phyloP scores from a whole-genome alignment of 495 filamentous ascomycete genomes.

The Chaetomium fimeti region DNA sequence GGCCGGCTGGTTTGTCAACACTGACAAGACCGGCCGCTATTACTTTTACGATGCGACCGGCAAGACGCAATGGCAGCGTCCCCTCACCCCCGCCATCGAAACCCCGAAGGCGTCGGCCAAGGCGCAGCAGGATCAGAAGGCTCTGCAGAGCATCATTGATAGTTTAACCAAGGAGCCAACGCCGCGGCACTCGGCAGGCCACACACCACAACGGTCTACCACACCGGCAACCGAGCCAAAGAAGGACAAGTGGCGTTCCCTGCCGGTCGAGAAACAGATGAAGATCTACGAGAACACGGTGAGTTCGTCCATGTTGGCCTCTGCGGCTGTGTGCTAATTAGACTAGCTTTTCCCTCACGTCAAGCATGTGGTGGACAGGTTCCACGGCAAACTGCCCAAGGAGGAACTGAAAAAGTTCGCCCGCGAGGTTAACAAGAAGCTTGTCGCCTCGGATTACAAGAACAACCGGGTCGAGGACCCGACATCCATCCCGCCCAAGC shows the following conservation, averaged over 20 bases:
- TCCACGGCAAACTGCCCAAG: conserved; percentile 75
- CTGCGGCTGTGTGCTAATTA: conserved; percentile 29
- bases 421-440: conserved; percentile 83
- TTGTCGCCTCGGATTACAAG: conserved; percentile 88
- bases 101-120: conserved; percentile 65
- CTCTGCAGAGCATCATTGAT: conserved; percentile 81
- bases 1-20: conserved; percentile 75
- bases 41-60: conserved; percentile 82
- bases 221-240: conserved; percentile 61
- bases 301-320: conserved; percentile 31
- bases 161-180: conserved; percentile 66
- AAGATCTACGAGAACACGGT: conserved; percentile 92
- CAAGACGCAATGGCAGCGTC: conserved; percentile 74
- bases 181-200: conserved; percentile 48
- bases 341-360: conserved; percentile 74
- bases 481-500: conserved; percentile 66
- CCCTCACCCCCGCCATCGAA: conserved; percentile 63
- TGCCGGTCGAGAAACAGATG: conserved; percentile 81
- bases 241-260: conserved; percentile 78
- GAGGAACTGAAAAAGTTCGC: conserved; percentile 85
- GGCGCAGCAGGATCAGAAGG: conserved; percentile 51
- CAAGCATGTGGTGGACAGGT: conserved; percentile 81
- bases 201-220: conserved; percentile 64
- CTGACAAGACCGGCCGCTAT: conserved; percentile 58
- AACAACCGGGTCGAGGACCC: conserved; percentile 79